Evolutionary conservation across 75 land plant species (phyloP).

Genomic region (Pinus albicaulis): DNA sequence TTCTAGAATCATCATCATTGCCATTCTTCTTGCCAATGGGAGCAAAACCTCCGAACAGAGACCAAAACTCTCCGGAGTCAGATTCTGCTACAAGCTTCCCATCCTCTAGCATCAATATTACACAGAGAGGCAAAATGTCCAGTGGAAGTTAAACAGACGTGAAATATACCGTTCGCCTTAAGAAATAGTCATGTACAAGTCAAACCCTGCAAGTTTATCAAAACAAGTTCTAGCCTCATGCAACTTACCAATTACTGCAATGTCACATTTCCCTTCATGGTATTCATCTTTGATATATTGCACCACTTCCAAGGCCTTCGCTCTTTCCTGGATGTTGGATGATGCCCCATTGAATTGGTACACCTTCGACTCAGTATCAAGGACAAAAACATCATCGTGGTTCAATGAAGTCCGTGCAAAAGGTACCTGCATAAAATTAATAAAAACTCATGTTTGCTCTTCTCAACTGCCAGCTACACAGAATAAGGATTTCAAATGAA

Average conservation of each 20-base stretch:
- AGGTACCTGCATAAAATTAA: slow-evolving; percentile 57
- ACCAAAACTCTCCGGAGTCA: slow-evolving; percentile 95
- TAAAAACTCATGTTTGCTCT: no score
- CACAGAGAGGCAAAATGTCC: background rate
- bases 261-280: slow-evolving; percentile 72
- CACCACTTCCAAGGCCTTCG: slow-evolving; percentile 89
- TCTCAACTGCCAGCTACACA: no score
- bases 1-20: slow-evolving; percentile 8
- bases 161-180: no score
- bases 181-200: background rate
- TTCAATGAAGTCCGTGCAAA: slow-evolving; percentile 85
- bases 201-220: background rate
- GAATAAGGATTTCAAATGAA: background rate
- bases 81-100: slow-evolving; percentile 88
- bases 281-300: slow-evolving; percentile 79
- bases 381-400: slow-evolving; percentile 88
- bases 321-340: slow-evolving; percentile 80
- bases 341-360: slow-evolving; percentile 82
- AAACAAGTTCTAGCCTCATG: background rate
- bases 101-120: slow-evolving; percentile 59
- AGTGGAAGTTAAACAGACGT: no score
- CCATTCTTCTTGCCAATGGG: slow-evolving; percentile 57
- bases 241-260: slow-evolving; percentile 70
- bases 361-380: slow-evolving; percentile 79
- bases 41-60: slow-evolving; percentile 96